Evolutionary conservation across 805 yeast genomes (phyloP).

Genomic region (Yamadazyma takamatsuzukensis): DNA sequence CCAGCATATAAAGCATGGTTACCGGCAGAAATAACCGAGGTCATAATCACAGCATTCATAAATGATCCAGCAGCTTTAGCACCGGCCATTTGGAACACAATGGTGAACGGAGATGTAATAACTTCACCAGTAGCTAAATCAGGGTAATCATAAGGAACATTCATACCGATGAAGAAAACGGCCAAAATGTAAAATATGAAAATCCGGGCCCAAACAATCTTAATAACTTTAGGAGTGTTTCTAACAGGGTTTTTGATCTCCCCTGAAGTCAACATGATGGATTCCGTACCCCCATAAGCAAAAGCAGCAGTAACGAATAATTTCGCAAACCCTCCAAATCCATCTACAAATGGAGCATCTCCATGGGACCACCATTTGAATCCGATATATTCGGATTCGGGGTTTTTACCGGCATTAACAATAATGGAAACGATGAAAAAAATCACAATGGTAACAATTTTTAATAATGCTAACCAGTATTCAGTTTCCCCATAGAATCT

Average conservation of each 20-base stretch:
- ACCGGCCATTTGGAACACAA: slow-evolving; percentile 41
- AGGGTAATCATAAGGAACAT: slow-evolving; percentile 38
- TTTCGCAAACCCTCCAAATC: slow-evolving; percentile 50
- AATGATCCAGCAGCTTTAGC: slow-evolving; percentile 39
- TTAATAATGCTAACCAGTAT: slow-evolving; percentile 35
- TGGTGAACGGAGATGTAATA: slow-evolving; percentile 39
- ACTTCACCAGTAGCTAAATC: slow-evolving; percentile 23
- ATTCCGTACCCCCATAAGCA: slow-evolving; percentile 49
- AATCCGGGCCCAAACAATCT: slow-evolving; percentile 29
- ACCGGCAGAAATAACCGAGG: slow-evolving; percentile 53
- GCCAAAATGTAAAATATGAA: slow-evolving; percentile 34
- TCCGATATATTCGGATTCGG: slow-evolving; percentile 36
- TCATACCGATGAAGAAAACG: slow-evolving; percentile 39
- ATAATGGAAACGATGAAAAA: slow-evolving; percentile 55
- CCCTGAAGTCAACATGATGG: slow-evolving; percentile 31
- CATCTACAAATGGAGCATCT: slow-evolving; percentile 52
- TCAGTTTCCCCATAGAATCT: slow-evolving; percentile 41
- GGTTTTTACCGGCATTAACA: slow-evolving; percentile 57
- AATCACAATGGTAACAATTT: slow-evolving; percentile 51
- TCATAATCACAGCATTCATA: slow-evolving; percentile 53
- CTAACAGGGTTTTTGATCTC: slow-evolving; percentile 29
- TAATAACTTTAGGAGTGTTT: slow-evolving; percentile 28
- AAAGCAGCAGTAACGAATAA: slow-evolving; percentile 51
- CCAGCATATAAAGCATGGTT: slow-evolving; percentile 53
- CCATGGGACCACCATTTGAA: slow-evolving; percentile 43